A percentile compares a stretch with the other conserved stretches of the same genome.
phyloP scores from a whole-genome alignment of 148 eudicot species.

The Camellia granthamiana region DNA sequence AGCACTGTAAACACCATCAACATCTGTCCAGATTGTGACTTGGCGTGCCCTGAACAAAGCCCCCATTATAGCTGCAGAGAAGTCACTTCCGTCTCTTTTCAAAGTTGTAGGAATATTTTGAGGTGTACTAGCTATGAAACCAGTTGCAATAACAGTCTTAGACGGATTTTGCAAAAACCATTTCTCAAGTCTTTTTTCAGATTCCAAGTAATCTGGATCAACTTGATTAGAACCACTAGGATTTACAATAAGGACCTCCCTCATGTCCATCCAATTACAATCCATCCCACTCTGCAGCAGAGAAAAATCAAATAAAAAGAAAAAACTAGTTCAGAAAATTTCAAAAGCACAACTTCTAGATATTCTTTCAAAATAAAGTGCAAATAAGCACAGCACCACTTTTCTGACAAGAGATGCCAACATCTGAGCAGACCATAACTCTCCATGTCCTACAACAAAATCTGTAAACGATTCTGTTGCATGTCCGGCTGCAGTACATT shows the following conservation, averaged over 20 bases:
- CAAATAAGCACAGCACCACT: slow-evolving; percentile 34
- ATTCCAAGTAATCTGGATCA: slow-evolving; percentile 85
- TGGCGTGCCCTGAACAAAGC: slow-evolving; percentile 81
- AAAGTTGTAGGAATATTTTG: slow-evolving; percentile 93
- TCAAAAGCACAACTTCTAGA: not conserved
- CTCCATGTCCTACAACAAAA: slow-evolving; percentile 98
- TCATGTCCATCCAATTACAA: slow-evolving; percentile 94
- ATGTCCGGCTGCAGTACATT: slow-evolving; percentile 79
- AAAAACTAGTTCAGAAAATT: not conserved
- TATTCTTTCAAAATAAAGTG: slow-evolving; percentile 8
- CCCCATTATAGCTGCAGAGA: slow-evolving; percentile 99
- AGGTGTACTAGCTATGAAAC: slow-evolving; percentile 93
- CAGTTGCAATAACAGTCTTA: slow-evolving; percentile 80
- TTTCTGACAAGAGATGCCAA: slow-evolving; percentile 67
- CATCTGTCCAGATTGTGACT: slow-evolving; percentile 99
- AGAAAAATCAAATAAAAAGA: slow-evolving; percentile 9
- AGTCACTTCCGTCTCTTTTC: slow-evolving; percentile 98
- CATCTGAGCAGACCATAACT: slow-evolving; percentile 96
- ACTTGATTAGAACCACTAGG: slow-evolving; percentile 86
- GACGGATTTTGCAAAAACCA: slow-evolving; percentile 74
- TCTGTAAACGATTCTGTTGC: slow-evolving; percentile 95
- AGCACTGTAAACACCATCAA: slow-evolving; percentile 96
- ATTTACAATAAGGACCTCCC: slow-evolving; percentile 89
- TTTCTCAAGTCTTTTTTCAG: slow-evolving; percentile 74
- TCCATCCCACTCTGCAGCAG: slow-evolving; percentile 60